Evolutionary conservation across 202 grass and related monocot species (phyloP).

Genomic region (Panicum hallii): DNA sequence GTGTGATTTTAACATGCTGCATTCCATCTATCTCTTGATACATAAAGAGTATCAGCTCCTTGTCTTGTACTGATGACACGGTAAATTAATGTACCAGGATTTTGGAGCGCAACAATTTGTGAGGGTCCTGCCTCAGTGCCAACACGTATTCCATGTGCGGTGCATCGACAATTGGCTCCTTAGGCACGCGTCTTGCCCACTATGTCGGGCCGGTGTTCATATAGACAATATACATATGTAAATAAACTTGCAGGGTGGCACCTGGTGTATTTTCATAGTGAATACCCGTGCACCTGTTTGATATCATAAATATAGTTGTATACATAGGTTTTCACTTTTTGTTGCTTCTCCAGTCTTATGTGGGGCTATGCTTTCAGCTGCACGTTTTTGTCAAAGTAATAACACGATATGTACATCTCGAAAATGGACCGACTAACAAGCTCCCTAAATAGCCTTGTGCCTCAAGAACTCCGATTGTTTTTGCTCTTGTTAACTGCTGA

Average conservation of each 20-base stretch:
- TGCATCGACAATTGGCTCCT: constrained; percentile 84
- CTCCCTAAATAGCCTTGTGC: constrained; percentile 5
- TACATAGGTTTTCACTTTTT: constrained; percentile 38
- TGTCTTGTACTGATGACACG: constrained; percentile 26
- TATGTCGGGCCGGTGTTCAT: constrained; percentile 67
- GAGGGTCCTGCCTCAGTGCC: constrained; percentile 71
- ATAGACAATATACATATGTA: constrained; percentile 65
- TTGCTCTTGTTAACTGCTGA: constrained; percentile 28
- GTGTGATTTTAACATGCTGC: constrained; percentile 26
- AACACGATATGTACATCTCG: constrained; percentile 42
- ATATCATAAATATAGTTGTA: constrained; percentile 44
- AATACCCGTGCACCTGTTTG: constrained; percentile 50
- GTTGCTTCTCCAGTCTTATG: constrained; percentile 12
- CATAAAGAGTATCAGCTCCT: neutral
- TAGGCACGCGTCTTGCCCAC: constrained; percentile 72
- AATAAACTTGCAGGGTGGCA: constrained; percentile 49
- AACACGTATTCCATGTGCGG: constrained; percentile 68
- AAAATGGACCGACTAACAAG: constrained; percentile 35
- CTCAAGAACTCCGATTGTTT: neutral
- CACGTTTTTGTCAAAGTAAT: constrained; percentile 55
- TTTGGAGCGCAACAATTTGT: constrained; percentile 57
- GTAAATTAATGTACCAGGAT: constrained; percentile 50
- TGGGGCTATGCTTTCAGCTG: constrained; percentile 38
- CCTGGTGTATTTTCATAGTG: constrained; percentile 57
- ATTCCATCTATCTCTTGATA: neutral